Conservation (phyloP, 2,329 filamentous ascomycete genomes). For the Microdochium bolleyi region DNA sequence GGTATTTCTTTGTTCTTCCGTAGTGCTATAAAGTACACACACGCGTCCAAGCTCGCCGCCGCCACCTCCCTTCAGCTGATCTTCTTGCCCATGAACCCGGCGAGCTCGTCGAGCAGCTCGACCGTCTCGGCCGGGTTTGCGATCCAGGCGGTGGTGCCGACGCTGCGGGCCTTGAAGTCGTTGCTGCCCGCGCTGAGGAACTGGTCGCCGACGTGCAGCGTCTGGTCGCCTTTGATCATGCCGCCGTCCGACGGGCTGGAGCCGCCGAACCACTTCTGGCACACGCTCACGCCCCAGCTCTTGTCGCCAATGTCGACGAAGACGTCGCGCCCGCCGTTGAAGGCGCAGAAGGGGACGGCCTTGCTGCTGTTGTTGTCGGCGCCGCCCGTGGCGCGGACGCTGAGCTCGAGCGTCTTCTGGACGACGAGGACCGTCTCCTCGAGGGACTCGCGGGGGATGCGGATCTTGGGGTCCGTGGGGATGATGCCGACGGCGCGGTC, state of each 20-base stretch:
- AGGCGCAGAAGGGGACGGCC: conserved; percentile 83
- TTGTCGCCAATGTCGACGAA: conserved; percentile 99
- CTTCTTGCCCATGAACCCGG: conserved; percentile 45
- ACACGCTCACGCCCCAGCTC: conserved; percentile 87
- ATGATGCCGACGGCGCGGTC: conserved; percentile 78
- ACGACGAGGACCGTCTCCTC: conserved; percentile 95
- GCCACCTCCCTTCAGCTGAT: conserved; percentile 10
- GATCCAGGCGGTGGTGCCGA: conserved; percentile 95
- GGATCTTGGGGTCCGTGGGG: conserved; percentile 51
- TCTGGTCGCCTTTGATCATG: conserved; percentile 64
- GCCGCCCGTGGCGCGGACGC: conserved; percentile 41
- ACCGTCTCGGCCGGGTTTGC: conserved; percentile 89
- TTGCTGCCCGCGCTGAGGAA: conserved; percentile 93
- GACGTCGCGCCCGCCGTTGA: conserved; percentile 95
- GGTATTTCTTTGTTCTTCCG: no score
- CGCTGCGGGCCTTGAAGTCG: conserved; percentile 89
- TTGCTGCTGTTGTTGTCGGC: conserved; percentile 15
- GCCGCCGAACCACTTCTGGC: conserved; percentile 80
- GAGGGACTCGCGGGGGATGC: conserved; percentile 78
- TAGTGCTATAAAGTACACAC: no score
- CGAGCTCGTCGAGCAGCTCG: conserved; percentile 77
- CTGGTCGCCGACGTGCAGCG: conserved; percentile 92
- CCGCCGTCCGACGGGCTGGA: conserved; percentile 16
- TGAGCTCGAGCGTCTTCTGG: conserved; percentile 85
- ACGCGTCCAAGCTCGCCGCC: no score